Evolutionary conservation across 1,284 basidiomycete species (phyloP), one percentile per base, ranked within the genome.

Genomic region (Papiliotrema flavescens): DNA sequence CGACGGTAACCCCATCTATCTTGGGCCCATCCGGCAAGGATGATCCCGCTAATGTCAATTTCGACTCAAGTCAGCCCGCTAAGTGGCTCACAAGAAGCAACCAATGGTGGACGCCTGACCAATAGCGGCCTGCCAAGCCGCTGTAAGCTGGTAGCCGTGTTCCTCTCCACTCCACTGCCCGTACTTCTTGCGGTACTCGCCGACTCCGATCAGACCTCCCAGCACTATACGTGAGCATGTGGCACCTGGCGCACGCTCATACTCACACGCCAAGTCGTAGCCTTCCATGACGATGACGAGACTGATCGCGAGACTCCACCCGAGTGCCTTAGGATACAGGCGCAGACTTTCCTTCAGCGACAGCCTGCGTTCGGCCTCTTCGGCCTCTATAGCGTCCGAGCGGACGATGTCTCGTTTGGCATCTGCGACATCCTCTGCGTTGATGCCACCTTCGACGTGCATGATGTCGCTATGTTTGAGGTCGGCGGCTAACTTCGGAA

Each of bases 281-380:
- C 59, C 63, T 39, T 63, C 60, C 64, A 66, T 66, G 47, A 63
- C 56, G 48, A 63, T 54, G 46, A 70, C 71, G 4, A 63, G 58
- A 22, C 63, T 69, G 41, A 75, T 62, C 28, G 71, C 57, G 53
- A 74, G 57, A 45, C 67, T 70, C 75, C 74, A 80, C 35, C 75
- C 60, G 42, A 78, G 69, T 15, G 78, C 79, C 54, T 73, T 74
- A 48, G 69, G 73, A 64, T 79, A 73, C 37, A 67, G 66, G 20
- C 60, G 54, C 55, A 79, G 59, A 22, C 75, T 76, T 53, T 78
- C 66, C 42, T 60, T 39, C 23, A 76, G 47, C 52, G 68, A 61
- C 73, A 76, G 73, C 39, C 65, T 54, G 53, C 74, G 70, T 61
- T 78, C 76, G 39, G 64, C 65, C 19, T 57, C 48, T 49, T 76